Conservation (phyloP, 306 rosid species). For the Urtica urens region DNA sequence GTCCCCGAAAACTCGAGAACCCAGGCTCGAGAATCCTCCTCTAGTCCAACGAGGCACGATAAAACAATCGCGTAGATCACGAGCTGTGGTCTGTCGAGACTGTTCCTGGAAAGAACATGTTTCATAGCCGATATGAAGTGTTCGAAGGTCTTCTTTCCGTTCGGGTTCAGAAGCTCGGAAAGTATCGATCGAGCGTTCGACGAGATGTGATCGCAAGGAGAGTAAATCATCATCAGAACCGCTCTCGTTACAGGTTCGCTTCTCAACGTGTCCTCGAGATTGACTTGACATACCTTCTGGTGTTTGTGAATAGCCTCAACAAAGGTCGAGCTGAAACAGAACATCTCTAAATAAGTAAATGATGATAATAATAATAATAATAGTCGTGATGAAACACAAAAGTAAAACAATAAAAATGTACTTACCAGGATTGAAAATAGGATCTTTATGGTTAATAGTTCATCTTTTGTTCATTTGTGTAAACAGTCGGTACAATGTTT, state of each 20-base stretch:
- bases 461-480: no score
- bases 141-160: constrained; percentile 32
- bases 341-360: no score
- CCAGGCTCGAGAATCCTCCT: constrained; percentile 31
- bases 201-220: constrained; percentile 65
- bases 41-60: constrained; percentile 42
- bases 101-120: constrained; percentile 29
- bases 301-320: constrained; percentile 35
- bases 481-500: no score
- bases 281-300: constrained; percentile 39
- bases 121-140: constrained; percentile 29
- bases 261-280: constrained; percentile 33
- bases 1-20: constrained; percentile 30
- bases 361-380: no score
- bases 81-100: constrained; percentile 41
- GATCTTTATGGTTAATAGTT: no score
- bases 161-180: constrained; percentile 29
- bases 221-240: constrained; percentile 70
- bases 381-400: no score
- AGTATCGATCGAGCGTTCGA: constrained; percentile 43
- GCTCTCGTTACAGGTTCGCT: constrained; percentile 55
- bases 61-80: constrained; percentile 43
- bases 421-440: no score
- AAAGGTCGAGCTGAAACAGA: constrained; percentile 44
- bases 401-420: no score